Conservation (phyloP, 2,329 filamentous ascomycete genomes). For the Alternaria triticimaculans region DNA sequence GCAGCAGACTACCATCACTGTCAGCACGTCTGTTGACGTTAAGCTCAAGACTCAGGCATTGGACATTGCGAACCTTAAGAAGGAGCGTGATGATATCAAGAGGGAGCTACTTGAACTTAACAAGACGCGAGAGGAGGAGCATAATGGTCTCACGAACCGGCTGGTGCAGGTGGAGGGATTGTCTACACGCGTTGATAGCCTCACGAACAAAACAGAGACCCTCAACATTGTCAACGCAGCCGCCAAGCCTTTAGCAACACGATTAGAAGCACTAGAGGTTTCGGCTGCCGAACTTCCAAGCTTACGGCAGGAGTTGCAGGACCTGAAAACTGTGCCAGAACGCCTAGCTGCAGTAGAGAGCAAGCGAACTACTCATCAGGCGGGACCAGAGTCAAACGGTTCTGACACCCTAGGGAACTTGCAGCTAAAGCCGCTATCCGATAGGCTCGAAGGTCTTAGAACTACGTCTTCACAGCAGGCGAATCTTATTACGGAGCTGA, state of each 20-base stretch:
- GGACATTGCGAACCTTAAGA: conserved; percentile 12
- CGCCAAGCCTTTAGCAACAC: background rate
- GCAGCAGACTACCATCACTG: background rate
- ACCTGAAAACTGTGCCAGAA: background rate
- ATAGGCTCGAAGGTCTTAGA: background rate
- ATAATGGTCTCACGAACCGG: background rate
- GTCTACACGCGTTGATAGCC: background rate
- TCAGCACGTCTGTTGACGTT: background rate
- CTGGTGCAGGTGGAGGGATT: background rate
- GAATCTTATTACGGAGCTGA: background rate
- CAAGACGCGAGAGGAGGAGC: background rate
- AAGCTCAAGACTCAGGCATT: conserved; percentile 7
- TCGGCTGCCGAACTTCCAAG: background rate
- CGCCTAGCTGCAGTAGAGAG: background rate
- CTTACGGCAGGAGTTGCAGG: background rate
- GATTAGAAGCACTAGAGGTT: background rate
- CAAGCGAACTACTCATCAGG: background rate
- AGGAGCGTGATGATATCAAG: conserved; percentile 9
- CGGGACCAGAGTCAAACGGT: background rate
- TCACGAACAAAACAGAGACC: background rate
- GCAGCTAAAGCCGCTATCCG: background rate
- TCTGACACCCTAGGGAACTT: background rate
- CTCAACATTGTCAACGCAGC: background rate
- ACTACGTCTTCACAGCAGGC: background rate
- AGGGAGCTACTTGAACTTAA: conserved; percentile 7